Evolutionary conservation across 495 filamentous ascomycete genomes (phyloP), one percentile per base, ranked within the genome.

Genomic region (Penicillium flavigenum): DNA sequence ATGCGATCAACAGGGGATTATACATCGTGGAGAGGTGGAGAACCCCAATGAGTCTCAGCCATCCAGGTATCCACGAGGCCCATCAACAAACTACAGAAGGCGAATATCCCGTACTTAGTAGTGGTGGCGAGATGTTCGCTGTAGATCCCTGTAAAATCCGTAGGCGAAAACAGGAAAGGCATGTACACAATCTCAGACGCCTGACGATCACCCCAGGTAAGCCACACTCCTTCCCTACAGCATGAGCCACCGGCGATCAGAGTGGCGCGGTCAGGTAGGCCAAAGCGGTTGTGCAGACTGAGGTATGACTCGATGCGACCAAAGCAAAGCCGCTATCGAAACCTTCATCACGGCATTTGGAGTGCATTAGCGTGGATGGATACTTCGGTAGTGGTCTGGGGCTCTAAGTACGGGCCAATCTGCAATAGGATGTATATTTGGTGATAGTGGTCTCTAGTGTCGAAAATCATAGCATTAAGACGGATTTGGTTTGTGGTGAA

Each of bases 231-330:
- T 53, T 59, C 10, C 27, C 27, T 29, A 29, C 27, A 29, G 27
- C n/a, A 16, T 16, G 4, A 17, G 63, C 63, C 60, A 61, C 60
- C 26, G 17, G 11, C 6, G 57, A 36, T 20, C 51, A 44, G 26
- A 38, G 59, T 57, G 59, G 62, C 62, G 54, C 36, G 31, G 20
- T 11, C 38, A 0, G 44, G 16, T 11, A 31, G 17, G 16, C 24
- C 22, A 22, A 32, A 17, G 29, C 26, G 22, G 22, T 34, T 6
- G 41, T 24, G 38, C 48, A 36, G 24, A 36, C 19, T 44, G 29
- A 57, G 65, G 65, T 48, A 67, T 67, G 63, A 56, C 60, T 61
- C 57, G 45, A 51, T 67, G 54, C 41, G 49, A 67, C 65, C 38
- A 47, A 51, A 61, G 27, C 10, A 14, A 46, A 45, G 27, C 32